Base-by-base conservation (phyloP, 2,329 filamentous ascomycete genomes). In the Talaromyces sp. region DNA sequence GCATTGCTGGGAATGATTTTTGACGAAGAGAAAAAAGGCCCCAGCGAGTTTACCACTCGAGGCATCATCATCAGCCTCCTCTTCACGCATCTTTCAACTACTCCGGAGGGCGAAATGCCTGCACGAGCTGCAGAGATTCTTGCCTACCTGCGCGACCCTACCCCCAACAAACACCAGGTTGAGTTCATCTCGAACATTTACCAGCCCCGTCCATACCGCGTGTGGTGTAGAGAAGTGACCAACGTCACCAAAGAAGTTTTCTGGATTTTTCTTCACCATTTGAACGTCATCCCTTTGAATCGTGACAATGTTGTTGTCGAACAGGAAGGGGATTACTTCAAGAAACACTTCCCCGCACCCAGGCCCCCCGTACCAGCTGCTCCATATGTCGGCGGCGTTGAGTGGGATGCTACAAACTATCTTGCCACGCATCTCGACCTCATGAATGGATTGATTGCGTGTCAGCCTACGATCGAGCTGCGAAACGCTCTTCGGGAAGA, bases 371-470 rank as follows among this genome's bases (percentile, higher is more conserved):
- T 98, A 0, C 92, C 94, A 31, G 94, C 95, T 17, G 94, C 94
- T 5, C 94, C 94, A 0, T 98, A 98, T 74, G 93, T 98, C 49
- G 95, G 95, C 58, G 94, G 95, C 62, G 95, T 98, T 10, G 95
- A 99, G 78, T 98, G 95, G 95, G 95, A 98, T 75, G 95, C 95
- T 2, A 98, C 95, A 10, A 97, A 97, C 78, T 98, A 98, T 75
- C 84, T 98, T 11, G 92, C 94, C 19, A 91, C 91, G 0, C 94
- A 99, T 73, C 84, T 99, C 10, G 95, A 98, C 73, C 87, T 99
- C 11, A 80, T 98, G 71, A 99, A 98, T 73, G 94, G 92, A 35
- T 87, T 98, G 64, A 81, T 98, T 65, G 92, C 94, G 0, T 94
- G 90, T 66, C 85, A 95, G 0, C 89, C 91, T 0, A 89, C 88